Evolutionary conservation across 2,329 filamentous ascomycete species (phyloP).

Genomic region (Epichloe uncinata): DNA sequence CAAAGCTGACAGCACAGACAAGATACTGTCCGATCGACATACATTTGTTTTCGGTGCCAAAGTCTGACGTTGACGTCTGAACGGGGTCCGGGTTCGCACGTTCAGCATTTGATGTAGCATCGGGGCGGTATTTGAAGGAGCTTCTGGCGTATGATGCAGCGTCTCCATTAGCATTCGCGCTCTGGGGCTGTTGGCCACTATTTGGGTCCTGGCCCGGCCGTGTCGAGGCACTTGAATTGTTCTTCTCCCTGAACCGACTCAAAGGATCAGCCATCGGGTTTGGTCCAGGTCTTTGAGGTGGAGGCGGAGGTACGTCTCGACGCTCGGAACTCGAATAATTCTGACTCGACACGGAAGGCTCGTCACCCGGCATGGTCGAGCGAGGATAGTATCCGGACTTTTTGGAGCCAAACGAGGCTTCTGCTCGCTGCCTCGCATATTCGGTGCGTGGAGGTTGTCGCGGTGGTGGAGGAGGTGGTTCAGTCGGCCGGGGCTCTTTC

Average conservation of each 20-base stretch:
- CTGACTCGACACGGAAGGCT: constrained; percentile 34
- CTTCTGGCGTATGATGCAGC: background rate
- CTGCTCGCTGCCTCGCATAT: constrained; percentile 37
- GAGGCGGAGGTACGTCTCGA: constrained; percentile 7
- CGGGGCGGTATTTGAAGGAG: constrained; percentile 5
- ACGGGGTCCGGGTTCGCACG: background rate
- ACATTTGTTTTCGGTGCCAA: background rate
- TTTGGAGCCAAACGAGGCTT: constrained; percentile 40
- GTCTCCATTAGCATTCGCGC: background rate
- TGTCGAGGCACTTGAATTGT: constrained; percentile 20
- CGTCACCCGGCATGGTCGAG: constrained; percentile 35
- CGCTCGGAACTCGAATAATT: constrained; percentile 30
- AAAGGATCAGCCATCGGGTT: constrained; percentile 31
- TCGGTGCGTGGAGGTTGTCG: constrained; percentile 35
- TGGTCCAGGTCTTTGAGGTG: constrained; percentile 6
- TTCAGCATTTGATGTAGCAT: background rate
- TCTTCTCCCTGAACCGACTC: constrained; percentile 30
- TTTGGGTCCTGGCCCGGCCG: constrained; percentile 6
- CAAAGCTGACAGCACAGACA: background rate
- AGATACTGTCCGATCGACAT: background rate
- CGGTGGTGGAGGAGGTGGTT: constrained; percentile 18
- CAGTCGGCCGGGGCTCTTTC: constrained; percentile 15
- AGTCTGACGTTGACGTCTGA: background rate
- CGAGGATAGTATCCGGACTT: constrained; percentile 36
- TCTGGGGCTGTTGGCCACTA: background rate